Conservation (phyloP, 805 yeast genomes). For the Yarrowia yakushimensis region DNA sequence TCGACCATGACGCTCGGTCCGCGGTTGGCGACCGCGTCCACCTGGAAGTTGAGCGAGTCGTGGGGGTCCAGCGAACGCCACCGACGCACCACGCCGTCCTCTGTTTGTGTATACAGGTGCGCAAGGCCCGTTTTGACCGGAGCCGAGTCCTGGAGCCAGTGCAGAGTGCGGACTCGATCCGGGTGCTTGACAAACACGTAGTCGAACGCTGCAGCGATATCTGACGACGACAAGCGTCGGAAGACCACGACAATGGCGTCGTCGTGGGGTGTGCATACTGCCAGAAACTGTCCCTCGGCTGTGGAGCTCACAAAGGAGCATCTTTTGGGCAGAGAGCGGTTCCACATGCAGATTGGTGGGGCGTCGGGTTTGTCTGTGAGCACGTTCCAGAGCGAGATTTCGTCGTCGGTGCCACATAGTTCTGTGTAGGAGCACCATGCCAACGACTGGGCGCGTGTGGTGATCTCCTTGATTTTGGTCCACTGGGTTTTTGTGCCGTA, state of each 20-base stretch:
- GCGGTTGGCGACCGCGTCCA: neutral
- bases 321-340: neutral
- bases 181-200: constrained; percentile 13
- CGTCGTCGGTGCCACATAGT: neutral
- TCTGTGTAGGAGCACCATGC: constrained; percentile 8
- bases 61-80: constrained; percentile 12
- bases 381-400: neutral
- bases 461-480: constrained; percentile 50
- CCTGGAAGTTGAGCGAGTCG: constrained; percentile 20
- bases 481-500: constrained; percentile 37
- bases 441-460: constrained; percentile 40
- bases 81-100: constrained; percentile 15
- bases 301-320: constrained; percentile 17
- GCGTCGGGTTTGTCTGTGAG: neutral
- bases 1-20: constrained; percentile 12
- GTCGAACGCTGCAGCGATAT: constrained; percentile 1
- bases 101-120: constrained; percentile 12
- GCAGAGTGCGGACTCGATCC: neutral
- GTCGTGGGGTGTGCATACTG: constrained; percentile 4
- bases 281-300: constrained; percentile 18
- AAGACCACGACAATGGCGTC: constrained; percentile 7
- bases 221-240: neutral
- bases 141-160: constrained; percentile 16
- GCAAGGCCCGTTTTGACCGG: constrained; percentile 2
- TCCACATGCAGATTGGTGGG: constrained; percentile 6